A percentile compares a stretch with the other conserved stretches of the same genome.
Evolutionary conservation across 805 yeast genomes (phyloP).

Genomic region (Yarrowia porcina): DNA sequence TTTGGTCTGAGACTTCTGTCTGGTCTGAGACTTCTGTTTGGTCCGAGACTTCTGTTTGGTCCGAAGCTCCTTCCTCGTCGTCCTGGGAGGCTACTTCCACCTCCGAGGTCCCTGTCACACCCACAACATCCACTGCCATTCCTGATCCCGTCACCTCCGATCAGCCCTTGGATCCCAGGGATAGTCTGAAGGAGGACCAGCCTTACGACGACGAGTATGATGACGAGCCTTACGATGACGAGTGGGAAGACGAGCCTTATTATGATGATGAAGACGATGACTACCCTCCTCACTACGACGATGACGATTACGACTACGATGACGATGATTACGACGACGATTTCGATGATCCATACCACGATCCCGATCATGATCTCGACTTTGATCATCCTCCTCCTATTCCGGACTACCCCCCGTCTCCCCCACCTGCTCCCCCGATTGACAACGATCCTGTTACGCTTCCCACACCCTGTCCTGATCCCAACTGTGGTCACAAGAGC

Average conservation of each 20-base stretch:
- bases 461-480: constrained; percentile 2
- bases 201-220: neutral
- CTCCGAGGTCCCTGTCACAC: neutral
- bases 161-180: neutral
- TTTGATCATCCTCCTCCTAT: constrained; percentile 12
- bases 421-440: neutral
- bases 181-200: neutral
- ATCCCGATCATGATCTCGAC: constrained; percentile 1
- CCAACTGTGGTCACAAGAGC: constrained; percentile 6
- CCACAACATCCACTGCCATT: neutral
- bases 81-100: neutral
- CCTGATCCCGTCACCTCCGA: neutral
- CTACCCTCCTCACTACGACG: neutral
- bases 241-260: neutral
- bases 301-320: constrained; percentile 2
- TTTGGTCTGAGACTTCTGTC: neutral
- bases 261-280: constrained; percentile 2
- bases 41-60: too few relatives aligned
- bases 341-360: constrained; percentile 11
- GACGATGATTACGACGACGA: constrained; percentile 14
- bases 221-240: neutral
- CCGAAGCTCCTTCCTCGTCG: neutral
- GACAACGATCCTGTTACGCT: neutral
- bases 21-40: neutral
- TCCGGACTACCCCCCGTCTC: neutral